phyloP scores from a whole-genome alignment of 345 rosid genomes.

The Lepidium aucheri region DNA sequence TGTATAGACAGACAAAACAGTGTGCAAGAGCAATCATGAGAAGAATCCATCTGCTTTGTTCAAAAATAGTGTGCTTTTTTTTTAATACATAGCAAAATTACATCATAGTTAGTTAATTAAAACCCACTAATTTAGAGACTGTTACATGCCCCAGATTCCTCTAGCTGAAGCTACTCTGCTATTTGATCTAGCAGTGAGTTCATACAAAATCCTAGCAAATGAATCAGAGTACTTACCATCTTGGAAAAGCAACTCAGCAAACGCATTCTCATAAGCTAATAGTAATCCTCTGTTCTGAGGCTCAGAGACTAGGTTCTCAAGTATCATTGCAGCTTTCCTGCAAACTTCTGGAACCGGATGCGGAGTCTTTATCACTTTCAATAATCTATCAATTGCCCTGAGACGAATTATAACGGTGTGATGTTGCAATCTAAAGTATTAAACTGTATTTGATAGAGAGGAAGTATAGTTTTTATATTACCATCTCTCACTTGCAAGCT shows the following conservation, averaged over 20 bases:
- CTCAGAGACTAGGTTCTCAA: constrained; percentile 87
- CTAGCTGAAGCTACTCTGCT: constrained; percentile 77
- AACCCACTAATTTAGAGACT: neutral
- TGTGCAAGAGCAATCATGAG: neutral
- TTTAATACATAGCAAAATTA: constrained; percentile 12
- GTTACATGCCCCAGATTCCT: constrained; percentile 87
- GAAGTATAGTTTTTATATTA: constrained; percentile 9
- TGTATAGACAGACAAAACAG: neutral
- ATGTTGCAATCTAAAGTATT: neutral
- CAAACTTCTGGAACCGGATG: constrained; percentile 95
- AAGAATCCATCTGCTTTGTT: constrained; percentile 6
- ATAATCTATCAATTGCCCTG: constrained; percentile 93
- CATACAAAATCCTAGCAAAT: constrained; percentile 86
- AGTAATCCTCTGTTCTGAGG: constrained; percentile 78
- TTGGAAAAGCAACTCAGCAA: constrained; percentile 81
- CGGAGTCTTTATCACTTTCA: constrained; percentile 72
- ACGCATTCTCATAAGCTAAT: constrained; percentile 81
- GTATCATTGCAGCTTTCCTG: constrained; percentile 88
- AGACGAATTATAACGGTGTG: neutral
- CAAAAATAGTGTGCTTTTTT: neutral
- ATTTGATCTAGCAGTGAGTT: constrained; percentile 82
- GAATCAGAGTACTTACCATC: constrained; percentile 82
- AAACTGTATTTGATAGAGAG: neutral
- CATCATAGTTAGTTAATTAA: neutral
- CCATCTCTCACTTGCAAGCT: constrained; percentile 98